These are phyloP conservation scores for Emergomyces orientalis DNA, from an alignment of 2,329 filamentous ascomycete species.

Conservation along the genomic window DNA sequence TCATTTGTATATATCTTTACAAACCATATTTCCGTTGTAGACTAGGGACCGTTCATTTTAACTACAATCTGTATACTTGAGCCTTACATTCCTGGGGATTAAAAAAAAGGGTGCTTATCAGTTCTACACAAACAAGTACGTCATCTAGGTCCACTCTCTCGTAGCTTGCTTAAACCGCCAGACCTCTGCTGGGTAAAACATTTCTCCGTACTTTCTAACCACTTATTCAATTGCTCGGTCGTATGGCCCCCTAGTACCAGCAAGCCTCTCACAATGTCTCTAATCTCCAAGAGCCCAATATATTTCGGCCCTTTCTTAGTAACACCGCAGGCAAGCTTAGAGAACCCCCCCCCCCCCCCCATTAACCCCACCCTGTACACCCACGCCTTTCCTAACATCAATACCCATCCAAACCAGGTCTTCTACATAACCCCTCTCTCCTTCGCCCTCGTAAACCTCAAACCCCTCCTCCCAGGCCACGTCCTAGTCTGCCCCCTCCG, in stretches of 20 bases:
- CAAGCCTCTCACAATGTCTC: slow-evolving; percentile 14
- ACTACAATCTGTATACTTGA: not conserved
- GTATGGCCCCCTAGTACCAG: not conserved
- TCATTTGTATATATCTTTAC: not conserved
- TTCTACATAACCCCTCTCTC: slow-evolving; percentile 72
- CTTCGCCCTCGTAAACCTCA: slow-evolving; percentile 90
- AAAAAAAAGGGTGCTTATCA: not conserved
- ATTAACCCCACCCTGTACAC: not conserved
- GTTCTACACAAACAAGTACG: not conserved
- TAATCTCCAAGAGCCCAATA: slow-evolving; percentile 35
- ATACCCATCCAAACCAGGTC: slow-evolving; percentile 50
- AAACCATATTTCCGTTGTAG: not conserved
- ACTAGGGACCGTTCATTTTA: not conserved
- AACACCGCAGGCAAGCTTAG: slow-evolving; percentile 54
- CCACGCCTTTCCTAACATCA: not conserved
- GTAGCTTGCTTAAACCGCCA: not conserved
- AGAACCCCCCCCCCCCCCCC: not conserved
- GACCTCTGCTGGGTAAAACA: not conserved
- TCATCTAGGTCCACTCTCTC: too few species aligned
- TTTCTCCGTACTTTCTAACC: too few species aligned
- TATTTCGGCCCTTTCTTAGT: slow-evolving; percentile 70
- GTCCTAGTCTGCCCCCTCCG: slow-evolving; percentile 75
- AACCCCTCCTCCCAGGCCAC: slow-evolving; percentile 86
- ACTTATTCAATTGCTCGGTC: not conserved
- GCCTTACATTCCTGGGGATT: too few species aligned